Conservation (phyloP, 495 filamentous ascomycete species). For the Oleoguttula mirabilis region DNA sequence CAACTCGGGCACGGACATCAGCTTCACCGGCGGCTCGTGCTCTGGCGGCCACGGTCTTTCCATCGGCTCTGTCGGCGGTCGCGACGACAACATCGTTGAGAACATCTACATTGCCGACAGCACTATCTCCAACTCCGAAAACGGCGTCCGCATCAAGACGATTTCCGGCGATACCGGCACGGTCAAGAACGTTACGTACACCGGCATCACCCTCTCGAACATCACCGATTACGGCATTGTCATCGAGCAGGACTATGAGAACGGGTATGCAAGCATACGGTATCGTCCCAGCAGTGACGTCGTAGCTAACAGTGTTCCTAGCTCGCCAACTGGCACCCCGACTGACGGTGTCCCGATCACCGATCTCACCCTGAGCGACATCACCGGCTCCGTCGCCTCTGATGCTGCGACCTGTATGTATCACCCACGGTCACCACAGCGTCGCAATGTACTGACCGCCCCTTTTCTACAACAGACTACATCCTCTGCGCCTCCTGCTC, state of each 20-base stretch:
- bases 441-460: too few species aligned
- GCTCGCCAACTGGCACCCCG: slow-evolving; percentile 41
- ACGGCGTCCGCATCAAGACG: slow-evolving; percentile 56
- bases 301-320: too few species aligned
- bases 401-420: too few species aligned
- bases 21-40: slow-evolving; percentile 40
- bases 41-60: slow-evolving; percentile 51
- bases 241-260: slow-evolving; percentile 59
- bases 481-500: slow-evolving; percentile 33
- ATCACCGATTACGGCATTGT: slow-evolving; percentile 53
- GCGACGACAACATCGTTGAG: slow-evolving; percentile 46
- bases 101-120: slow-evolving; percentile 44
- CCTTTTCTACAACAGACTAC: slow-evolving; percentile 39
- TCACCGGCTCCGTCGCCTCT: slow-evolving; percentile 40
- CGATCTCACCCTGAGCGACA: slow-evolving; percentile 38
- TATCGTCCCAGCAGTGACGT: too few species aligned
- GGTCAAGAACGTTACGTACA: slow-evolving; percentile 48
- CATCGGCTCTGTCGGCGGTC: slow-evolving; percentile 56
- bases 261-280: slow-evolving; percentile 37
- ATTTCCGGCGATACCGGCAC: slow-evolving; percentile 44
- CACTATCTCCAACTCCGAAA: slow-evolving; percentile 41
- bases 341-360: slow-evolving; percentile 52
- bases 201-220: slow-evolving; percentile 42
- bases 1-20: slow-evolving; percentile 47
- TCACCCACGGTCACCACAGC: too few species aligned